Evolutionary conservation across 441 rosid species (phyloP).

Genomic region (Kokia cookei): DNA sequence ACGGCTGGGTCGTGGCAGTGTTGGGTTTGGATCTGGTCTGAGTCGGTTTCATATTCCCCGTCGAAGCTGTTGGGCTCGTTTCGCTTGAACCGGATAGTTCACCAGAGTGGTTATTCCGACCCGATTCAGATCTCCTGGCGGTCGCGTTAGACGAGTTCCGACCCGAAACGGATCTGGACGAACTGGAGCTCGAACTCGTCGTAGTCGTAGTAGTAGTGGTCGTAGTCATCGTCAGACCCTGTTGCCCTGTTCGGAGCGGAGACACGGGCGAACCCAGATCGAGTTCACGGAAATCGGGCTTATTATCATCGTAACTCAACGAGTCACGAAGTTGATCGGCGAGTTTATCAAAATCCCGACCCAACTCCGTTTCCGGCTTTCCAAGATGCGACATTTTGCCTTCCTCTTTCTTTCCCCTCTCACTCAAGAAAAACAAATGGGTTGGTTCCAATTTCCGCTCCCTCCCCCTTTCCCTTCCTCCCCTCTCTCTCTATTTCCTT

Average conservation of each 20-base stretch:
- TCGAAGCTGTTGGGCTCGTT: constrained; percentile 28
- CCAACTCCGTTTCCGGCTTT: constrained; percentile 29
- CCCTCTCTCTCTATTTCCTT: background rate
- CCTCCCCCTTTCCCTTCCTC: background rate
- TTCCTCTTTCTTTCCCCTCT: background rate
- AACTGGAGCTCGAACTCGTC: constrained; percentile 61
- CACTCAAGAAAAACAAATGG: background rate
- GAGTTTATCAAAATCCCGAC: constrained; percentile 23
- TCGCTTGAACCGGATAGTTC: constrained; percentile 38
- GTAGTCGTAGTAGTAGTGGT: constrained; percentile 34
- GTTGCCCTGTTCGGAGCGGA: constrained; percentile 56
- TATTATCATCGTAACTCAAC: constrained; percentile 54
- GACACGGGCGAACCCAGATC: constrained; percentile 96
- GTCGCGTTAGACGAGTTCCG: constrained; percentile 27
- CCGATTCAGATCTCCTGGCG: constrained; percentile 25
- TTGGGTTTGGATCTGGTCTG: constrained; percentile 45
- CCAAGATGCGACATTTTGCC: constrained; percentile 45
- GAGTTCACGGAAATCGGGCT: constrained; percentile 94
- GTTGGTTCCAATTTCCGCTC: background rate
- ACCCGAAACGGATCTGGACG: constrained; percentile 74
- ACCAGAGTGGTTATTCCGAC: constrained; percentile 35
- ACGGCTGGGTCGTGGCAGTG: constrained; percentile 20
- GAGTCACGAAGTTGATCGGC: constrained; percentile 51
- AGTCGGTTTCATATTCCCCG: constrained; percentile 24
- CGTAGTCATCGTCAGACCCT: constrained; percentile 26